Percentiles rank a stretch among this genome's conserved stretches.
Evolutionary conservation across 2,329 filamentous ascomycete genomes (phyloP).

Genomic region (Cordyceps farinosa): DNA sequence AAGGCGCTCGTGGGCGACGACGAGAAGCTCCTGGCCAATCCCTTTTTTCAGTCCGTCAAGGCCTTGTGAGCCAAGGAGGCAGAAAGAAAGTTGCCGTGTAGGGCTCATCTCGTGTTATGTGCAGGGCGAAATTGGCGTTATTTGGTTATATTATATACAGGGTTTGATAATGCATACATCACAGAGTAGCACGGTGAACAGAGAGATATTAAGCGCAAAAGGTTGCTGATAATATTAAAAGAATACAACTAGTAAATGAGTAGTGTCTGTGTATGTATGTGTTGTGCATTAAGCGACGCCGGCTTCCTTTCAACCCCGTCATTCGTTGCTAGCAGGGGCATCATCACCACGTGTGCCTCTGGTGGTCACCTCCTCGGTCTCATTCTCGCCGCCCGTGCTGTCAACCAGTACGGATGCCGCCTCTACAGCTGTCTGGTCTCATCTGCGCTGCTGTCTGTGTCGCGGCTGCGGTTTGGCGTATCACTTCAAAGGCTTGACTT

Average conservation of each 20-base stretch:
- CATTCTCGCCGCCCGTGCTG: too few species aligned
- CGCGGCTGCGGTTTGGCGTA: too few species aligned
- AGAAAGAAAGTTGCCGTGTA: not conserved
- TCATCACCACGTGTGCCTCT: too few species aligned
- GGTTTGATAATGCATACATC: not conserved
- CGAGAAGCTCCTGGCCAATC: conserved; percentile 58
- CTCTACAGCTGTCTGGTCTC: too few species aligned
- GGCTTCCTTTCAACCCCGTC: not conserved
- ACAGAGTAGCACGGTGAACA: not conserved
- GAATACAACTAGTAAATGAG: conserved; percentile 4
- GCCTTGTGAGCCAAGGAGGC: conserved; percentile 38
- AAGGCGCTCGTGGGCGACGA: conserved; percentile 75
- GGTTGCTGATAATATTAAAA: conserved; percentile 2
- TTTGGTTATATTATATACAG: not conserved
- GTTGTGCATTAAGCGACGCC: not conserved
- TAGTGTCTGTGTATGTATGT: not conserved
- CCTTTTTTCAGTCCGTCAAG: conserved; percentile 67
- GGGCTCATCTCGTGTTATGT: not conserved
- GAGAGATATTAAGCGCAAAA: not conserved
- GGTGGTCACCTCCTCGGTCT: too few species aligned
- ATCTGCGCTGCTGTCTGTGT: too few species aligned
- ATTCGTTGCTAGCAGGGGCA: too few species aligned
- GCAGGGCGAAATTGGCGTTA: conserved; percentile 12
- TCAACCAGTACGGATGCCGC: too few species aligned
- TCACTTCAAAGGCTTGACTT: too few species aligned